Conservation (phyloP, 2,329 filamentous ascomycete species). For the Stemphylium lycopersici region DNA sequence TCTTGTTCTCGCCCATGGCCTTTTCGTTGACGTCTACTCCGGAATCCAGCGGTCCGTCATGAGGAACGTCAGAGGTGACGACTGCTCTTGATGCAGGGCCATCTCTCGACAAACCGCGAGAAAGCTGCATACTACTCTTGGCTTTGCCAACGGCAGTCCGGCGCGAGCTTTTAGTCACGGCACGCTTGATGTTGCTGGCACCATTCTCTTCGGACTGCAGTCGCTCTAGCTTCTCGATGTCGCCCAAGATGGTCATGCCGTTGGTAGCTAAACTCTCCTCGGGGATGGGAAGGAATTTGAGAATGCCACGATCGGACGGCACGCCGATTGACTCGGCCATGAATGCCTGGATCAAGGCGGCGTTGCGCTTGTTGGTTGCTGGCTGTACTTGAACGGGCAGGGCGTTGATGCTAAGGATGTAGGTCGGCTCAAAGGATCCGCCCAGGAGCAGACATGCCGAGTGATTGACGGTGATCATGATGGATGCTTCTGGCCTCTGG, state of each 20-base stretch:
- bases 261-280: conserved; percentile 76
- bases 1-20: conserved; percentile 24
- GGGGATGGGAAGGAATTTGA: conserved; percentile 72
- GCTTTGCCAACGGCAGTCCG: conserved; percentile 42
- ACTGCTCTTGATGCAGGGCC: conserved; percentile 33
- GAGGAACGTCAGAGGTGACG: conserved; percentile 41
- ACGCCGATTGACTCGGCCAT: conserved; percentile 75
- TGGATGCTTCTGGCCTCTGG: conserved; percentile 72
- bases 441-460: conserved; percentile 76
- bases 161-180: conserved; percentile 47
- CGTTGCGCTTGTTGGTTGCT: conserved; percentile 80
- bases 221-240: conserved; percentile 66
- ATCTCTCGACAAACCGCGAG: conserved; percentile 40
- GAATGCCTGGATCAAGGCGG: conserved; percentile 76
- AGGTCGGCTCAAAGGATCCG: conserved; percentile 78
- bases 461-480: conserved; percentile 78
- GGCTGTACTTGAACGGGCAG: conserved; percentile 72
- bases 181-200: conserved; percentile 49
- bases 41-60: conserved; percentile 45
- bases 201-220: conserved; percentile 51
- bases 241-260: conserved; percentile 71
- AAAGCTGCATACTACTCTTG: conserved; percentile 47
- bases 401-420: conserved; percentile 75
- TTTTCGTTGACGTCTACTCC: conserved; percentile 43
- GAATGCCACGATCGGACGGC: conserved; percentile 67